These are phyloP conservation scores for Coemansia sp. DNA, from an alignment of 192 early-diverging fungal species.

Conservation along the genomic window DNA sequence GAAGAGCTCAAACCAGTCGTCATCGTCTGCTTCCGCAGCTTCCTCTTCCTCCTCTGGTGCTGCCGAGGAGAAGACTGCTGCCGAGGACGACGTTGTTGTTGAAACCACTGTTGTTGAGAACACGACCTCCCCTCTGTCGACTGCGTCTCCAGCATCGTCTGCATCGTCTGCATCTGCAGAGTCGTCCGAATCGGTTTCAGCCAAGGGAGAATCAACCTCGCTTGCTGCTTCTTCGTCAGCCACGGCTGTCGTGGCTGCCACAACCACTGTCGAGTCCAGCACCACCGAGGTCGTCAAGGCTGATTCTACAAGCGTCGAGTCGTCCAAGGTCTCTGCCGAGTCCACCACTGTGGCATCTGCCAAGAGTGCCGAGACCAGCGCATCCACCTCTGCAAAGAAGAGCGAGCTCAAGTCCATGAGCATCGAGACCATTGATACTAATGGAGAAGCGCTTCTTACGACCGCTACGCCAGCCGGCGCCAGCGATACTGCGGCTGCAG, in stretches of 20 bases:
- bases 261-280: constrained; percentile 7
- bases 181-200: constrained; percentile 6
- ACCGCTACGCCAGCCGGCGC: neutral
- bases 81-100: neutral
- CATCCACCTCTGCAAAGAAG: constrained; percentile 2
- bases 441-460: neutral
- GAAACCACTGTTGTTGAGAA: constrained; percentile 9
- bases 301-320: neutral
- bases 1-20: constrained; percentile 8
- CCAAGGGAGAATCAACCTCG: constrained; percentile 8
- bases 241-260: constrained; percentile 3
- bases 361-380: constrained; percentile 1
- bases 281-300: neutral
- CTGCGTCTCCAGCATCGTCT: constrained; percentile 6
- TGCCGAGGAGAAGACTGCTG: neutral
- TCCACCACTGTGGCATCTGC: neutral
- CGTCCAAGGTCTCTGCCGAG: constrained; percentile 7
- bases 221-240: constrained; percentile 2
- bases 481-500: neutral
- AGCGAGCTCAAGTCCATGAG: constrained; percentile 28
- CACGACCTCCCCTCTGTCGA: neutral
- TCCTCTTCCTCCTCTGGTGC: neutral
- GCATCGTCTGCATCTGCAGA: constrained; percentile 13
- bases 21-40: constrained; percentile 6
- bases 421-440: constrained; percentile 38